Percentiles rank a stretch among this genome's conserved stretches.
These are phyloP conservation scores for Raddia distichophylla DNA, from an alignment of 176 grass and related monocot genomes.

Conservation along the genomic window DNA sequence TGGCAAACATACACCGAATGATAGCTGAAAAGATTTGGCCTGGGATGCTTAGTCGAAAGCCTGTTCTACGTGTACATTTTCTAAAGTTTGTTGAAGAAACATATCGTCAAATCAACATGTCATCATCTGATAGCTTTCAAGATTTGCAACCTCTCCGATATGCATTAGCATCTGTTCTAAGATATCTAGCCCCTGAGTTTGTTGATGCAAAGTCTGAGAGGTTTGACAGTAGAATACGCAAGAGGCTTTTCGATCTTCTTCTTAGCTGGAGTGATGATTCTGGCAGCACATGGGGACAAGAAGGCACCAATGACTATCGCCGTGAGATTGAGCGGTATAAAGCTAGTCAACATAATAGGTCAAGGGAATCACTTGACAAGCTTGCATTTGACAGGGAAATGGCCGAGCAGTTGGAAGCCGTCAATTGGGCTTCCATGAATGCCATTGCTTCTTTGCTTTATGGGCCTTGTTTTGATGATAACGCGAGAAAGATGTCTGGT, in stretches of 20 bases:
- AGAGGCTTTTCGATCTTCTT: slow-evolving; percentile 87
- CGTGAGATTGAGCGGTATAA: slow-evolving; percentile 95
- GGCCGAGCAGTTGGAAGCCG: slow-evolving; percentile 83
- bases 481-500: slow-evolving; percentile 90
- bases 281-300: slow-evolving; percentile 71
- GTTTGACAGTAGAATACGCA: slow-evolving; percentile 81
- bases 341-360: slow-evolving; percentile 78
- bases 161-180: slow-evolving; percentile 82
- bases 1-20: slow-evolving; percentile 86
- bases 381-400: slow-evolving; percentile 93
- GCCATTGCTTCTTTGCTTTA: slow-evolving; percentile 92
- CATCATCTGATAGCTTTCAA: slow-evolving; percentile 73
- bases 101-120: slow-evolving; percentile 63
- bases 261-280: slow-evolving; percentile 95
- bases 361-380: slow-evolving; percentile 96
- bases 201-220: slow-evolving; percentile 79
- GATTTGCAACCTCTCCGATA: slow-evolving; percentile 90
- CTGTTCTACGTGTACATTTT: slow-evolving; percentile 79
- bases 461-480: slow-evolving; percentile 99
- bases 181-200: slow-evolving; percentile 95
- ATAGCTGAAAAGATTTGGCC: slow-evolving; percentile 98
- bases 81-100: slow-evolving; percentile 90
- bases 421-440: slow-evolving; percentile 96
- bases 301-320: slow-evolving; percentile 68
- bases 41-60: slow-evolving; percentile 80